phyloP scores from a whole-genome alignment of 164 flowering plant species.

The Paratinospora sagittata region DNA sequence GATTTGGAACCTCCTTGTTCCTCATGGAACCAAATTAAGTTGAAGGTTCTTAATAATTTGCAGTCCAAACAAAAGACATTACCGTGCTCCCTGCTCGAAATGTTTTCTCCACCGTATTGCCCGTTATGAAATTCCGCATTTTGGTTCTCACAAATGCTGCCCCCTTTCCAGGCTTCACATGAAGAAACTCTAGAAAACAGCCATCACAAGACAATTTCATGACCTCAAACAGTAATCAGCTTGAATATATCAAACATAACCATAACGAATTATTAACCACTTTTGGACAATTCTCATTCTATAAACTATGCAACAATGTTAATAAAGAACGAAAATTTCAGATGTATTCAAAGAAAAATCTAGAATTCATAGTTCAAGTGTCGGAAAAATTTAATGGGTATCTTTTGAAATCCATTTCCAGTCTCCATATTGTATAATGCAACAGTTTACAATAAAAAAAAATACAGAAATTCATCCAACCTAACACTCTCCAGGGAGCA shows the following conservation, averaged over 20 bases:
- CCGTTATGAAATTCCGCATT: slow-evolving; percentile 67
- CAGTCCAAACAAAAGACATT: slow-evolving; percentile 12
- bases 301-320: not conserved
- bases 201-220: not conserved
- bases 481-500: slow-evolving; percentile 78
- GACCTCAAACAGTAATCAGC: not conserved
- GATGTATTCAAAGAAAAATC: not conserved
- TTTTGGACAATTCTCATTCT: not conserved
- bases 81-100: slow-evolving; percentile 92
- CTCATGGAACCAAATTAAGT: not conserved
- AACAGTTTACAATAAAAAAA: no score
- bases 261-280: not conserved
- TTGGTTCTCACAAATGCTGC: slow-evolving; percentile 98
- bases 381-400: no score
- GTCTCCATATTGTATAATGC: no score
- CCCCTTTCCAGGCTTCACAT: slow-evolving; percentile 99
- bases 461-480: slow-evolving; percentile 24
- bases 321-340: not conserved
- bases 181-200: slow-evolving; percentile 73
- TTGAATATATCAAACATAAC: not conserved
- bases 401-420: no score
- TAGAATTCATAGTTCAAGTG: no score
- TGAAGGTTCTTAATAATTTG: not conserved
- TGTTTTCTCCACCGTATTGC: slow-evolving; percentile 86
- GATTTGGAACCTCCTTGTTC: not conserved